These are phyloP conservation scores for Ambrosia trifida DNA, from an alignment of 129 eudicot species.

Conservation along the genomic window DNA sequence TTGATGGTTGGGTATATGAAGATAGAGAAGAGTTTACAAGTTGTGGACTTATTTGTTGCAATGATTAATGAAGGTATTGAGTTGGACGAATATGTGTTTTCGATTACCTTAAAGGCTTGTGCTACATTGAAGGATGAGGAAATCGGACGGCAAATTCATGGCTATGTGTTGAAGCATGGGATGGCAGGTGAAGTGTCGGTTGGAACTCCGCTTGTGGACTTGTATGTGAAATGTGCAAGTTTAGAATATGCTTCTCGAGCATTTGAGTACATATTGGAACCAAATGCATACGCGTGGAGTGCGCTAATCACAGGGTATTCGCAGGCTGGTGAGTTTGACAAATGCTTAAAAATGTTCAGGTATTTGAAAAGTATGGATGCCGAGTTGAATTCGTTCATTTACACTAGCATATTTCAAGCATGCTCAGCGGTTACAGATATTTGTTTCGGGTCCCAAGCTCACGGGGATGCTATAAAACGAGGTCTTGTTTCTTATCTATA, in stretches of 20 bases:
- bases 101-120: constrained; percentile 39
- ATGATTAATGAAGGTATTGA: constrained; percentile 33
- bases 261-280: constrained; percentile 38
- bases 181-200: constrained; percentile 37
- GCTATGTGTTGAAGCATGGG: constrained; percentile 40
- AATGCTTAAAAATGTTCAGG: constrained; percentile 37
- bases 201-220: constrained; percentile 53
- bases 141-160: constrained; percentile 45
- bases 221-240: constrained; percentile 45
- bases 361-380: constrained; percentile 30
- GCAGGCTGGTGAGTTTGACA: constrained; percentile 37
- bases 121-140: constrained; percentile 32
- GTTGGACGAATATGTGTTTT: constrained; percentile 45
- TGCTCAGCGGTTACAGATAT: constrained; percentile 46
- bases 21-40: constrained; percentile 26
- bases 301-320: constrained; percentile 45
- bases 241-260: constrained; percentile 36
- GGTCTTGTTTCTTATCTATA: constrained; percentile 48
- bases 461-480: constrained; percentile 50
- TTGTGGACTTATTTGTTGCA: constrained; percentile 30
- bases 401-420: constrained; percentile 46
- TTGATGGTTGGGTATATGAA: constrained; percentile 48
- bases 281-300: constrained; percentile 55
- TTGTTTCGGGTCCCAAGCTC: constrained; percentile 47
- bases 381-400: constrained; percentile 44